Conservation (phyloP, 139 green algal species). For the Coelastrella sp. region DNA sequence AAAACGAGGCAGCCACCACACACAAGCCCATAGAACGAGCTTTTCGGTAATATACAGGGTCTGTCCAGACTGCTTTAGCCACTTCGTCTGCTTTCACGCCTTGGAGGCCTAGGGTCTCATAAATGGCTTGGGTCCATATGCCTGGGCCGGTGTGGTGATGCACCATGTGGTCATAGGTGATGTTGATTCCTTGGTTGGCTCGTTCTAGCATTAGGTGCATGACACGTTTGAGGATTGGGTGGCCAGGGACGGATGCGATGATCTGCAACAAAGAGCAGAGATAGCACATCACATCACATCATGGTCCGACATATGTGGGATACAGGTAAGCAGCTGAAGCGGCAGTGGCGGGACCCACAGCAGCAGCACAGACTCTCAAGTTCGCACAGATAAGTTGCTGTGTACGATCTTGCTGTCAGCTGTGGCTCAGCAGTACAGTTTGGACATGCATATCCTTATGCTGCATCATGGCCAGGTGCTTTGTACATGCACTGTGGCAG, state of each 20-base stretch:
- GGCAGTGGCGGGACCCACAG: background rate
- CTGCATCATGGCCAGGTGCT: too few species aligned
- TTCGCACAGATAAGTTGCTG: too few species aligned
- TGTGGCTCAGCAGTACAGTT: too few species aligned
- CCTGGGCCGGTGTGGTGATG: constrained; percentile 18
- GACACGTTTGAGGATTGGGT: background rate
- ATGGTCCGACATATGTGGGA: background rate
- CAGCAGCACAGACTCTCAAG: too few species aligned
- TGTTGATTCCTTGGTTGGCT: background rate
- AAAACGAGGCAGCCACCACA: constrained; percentile 10
- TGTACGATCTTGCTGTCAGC: too few species aligned
- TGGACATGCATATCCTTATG: too few species aligned
- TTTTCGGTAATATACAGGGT: background rate
- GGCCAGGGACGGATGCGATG: constrained; percentile 7
- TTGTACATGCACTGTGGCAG: too few species aligned
- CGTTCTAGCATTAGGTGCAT: background rate
- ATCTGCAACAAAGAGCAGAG: background rate
- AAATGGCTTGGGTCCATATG: background rate
- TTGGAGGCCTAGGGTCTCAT: background rate
- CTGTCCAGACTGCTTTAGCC: constrained; percentile 19
- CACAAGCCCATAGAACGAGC: background rate
- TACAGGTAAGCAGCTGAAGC: background rate
- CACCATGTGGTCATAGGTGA: constrained; percentile 17
- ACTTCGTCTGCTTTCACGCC: background rate
- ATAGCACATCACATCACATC: background rate